Base-by-base conservation (phyloP, 305 asterid genomes). In the Fraxinus sp. region DNA sequence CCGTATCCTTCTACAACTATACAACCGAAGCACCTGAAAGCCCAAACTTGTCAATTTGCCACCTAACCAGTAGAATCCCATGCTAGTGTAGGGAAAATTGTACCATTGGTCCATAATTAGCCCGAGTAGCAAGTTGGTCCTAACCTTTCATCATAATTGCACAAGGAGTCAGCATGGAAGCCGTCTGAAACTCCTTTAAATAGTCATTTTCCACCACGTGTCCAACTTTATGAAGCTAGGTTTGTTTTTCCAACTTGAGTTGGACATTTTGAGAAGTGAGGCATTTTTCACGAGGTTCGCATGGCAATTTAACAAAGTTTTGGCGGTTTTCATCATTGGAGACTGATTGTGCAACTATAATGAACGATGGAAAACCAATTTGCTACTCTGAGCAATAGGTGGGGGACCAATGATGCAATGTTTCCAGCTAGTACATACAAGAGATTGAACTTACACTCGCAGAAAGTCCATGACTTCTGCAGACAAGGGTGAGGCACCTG, bases 401-500 rank as follows among this genome's bases (percentile, higher is more conserved):
- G 33, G 73, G 73, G 35, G 74, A 68, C 74, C 36, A 66, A 28
- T 71, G 44, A 32, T 71, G 76, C 76, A 32, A 33, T 30, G 33
- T 71, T 71, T 14, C 76, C 22, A 32, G 76, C 41, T 71, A 24
- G 20, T 7, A 24, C 20, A 49, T 24, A 41, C 11, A 55, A 59
- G 62, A n/a, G 33, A 20, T 16, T 22, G 55, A 79, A 82, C 96
- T 86, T 86, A 91, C 97, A 93, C 93, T 26, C 93, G 88, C 77
- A 93, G 76, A 83, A 90, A 91, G 83, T 93, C 93, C 93, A 93
- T 87, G 41, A 93, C 92, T 81, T 93, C 93, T 28, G 93, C 90
- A 79, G 97, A 93, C 87, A 93, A 77, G 0, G 97, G 94, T 24
- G 97, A 93, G 76, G 96, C 97, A 5, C 93, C 96, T 1, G 96